A percentile compares a stretch with the other conserved stretches of the same genome.
Conservation (phyloP, 148 eudicot species). For the Camellia sinensis region DNA sequence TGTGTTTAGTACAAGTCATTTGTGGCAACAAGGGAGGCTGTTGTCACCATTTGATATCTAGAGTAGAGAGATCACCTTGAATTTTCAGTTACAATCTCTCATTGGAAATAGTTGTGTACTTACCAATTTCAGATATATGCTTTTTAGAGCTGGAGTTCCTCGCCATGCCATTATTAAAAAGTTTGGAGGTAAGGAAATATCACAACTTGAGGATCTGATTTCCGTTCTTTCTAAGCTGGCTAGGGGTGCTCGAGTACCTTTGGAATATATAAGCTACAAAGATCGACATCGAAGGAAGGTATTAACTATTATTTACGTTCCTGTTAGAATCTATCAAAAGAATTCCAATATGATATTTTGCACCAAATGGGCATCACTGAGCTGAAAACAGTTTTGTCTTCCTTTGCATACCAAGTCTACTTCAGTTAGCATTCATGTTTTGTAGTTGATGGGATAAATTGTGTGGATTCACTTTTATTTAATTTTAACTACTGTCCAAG, state of each 20-base stretch:
- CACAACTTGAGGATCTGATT: conserved; percentile 57
- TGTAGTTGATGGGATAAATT: no score
- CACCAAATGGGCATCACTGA: not conserved
- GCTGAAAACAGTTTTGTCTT: not conserved
- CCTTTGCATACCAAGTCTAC: not conserved
- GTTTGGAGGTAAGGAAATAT: no score
- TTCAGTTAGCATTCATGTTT: not conserved
- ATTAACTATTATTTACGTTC: conserved; percentile 15
- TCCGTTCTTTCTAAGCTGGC: conserved; percentile 64
- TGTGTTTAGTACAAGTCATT: no score
- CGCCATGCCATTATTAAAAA: no score
- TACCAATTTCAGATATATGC: no score
- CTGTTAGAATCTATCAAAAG: not conserved
- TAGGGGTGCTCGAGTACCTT: conserved; percentile 81
- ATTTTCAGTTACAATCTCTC: no score
- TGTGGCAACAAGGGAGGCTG: no score
- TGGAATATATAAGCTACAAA: conserved; percentile 70
- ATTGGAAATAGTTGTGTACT: no score
- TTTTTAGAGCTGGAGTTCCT: no score
- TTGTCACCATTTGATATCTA: no score
- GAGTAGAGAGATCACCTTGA: no score
- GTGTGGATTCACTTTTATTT: no score
- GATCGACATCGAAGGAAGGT: conserved; percentile 94
- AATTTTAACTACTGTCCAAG: not conserved
- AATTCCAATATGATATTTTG: not conserved